Base-by-base conservation (phyloP, 2,329 filamentous ascomycete genomes). In the Ophiostoma ulmi region DNA sequence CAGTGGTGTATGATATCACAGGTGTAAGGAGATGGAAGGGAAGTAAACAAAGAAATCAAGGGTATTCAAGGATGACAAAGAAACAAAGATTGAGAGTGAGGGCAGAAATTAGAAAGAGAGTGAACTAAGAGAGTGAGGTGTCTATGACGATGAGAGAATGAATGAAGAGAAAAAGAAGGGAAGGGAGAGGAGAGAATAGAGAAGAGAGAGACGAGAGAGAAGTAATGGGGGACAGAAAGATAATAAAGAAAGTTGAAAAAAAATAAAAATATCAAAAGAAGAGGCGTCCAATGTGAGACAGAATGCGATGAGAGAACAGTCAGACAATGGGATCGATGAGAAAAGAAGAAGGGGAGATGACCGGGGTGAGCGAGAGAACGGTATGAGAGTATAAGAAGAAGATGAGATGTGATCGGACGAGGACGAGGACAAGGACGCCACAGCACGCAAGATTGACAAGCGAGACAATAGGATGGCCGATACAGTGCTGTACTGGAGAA, bases 211-310 rank as follows among this genome's bases (percentile, higher is more conserved):
- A 22, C 2, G 36, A 38, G 31, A 63, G 7, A 36, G 17, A 39
- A 26, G n/a, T 5, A 8, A 48, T 26, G 66, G 70, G 41, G 44
- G 39, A 63, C 14, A 11, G 52, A 69, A 71, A 66, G 70, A 69
- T 71, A 66, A 71, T 69, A 69, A 71, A 71, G 70, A 44, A 58
- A 69, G 41, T 69, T 71, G 41, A 58, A 68, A 48, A 55, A 58
- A 58, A 36, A n/a, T n/a, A n/a, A 55, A 58, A 70, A 68, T 39
- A 10, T 67, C 3, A 52, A 70, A 65, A 31, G 20, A 67, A 61
- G 63, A 65, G 63, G 63, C 63, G 63, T 39, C 63, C 17, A 36
- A 39, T n/a, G 63, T 65, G 63, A 39, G 36, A 65, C 63, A 39
- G 20, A 5, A 64, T n/a, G 6, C 17, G 36, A 36, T 63, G 58